Percentiles rank a stretch among this genome's conserved stretches.
Evolutionary conservation across 306 rosid genomes (phyloP).

Genomic region (Lotus japonicus): DNA sequence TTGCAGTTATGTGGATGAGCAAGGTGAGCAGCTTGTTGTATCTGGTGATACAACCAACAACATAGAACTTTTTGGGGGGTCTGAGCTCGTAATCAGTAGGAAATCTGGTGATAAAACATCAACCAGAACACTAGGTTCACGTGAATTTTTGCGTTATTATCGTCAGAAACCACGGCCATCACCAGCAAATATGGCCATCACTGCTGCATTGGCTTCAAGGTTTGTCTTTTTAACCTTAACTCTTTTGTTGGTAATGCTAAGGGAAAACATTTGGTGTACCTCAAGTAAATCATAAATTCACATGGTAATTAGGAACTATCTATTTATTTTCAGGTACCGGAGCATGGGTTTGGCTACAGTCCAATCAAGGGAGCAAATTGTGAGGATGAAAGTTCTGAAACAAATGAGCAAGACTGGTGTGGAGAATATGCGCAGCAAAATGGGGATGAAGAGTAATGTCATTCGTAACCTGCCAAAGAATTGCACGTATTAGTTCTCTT

Average conservation of each 20-base stretch:
- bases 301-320: not conserved
- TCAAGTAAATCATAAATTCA: not conserved
- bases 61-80: constrained; percentile 65
- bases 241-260: not conserved
- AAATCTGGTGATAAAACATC: constrained; percentile 40
- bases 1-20: constrained; percentile 62
- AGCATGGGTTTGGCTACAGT: constrained; percentile 94
- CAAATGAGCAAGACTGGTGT: constrained; percentile 73
- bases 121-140: constrained; percentile 75
- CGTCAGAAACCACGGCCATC: constrained; percentile 93
- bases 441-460: constrained; percentile 84
- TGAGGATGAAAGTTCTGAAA: constrained; percentile 89
- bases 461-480: constrained; percentile 91
- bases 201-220: constrained; percentile 88
- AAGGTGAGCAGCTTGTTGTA: constrained; percentile 69
- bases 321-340: constrained; percentile 54
- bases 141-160: constrained; percentile 89
- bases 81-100: constrained; percentile 72
- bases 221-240: constrained; percentile 20
- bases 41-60: constrained; percentile 44
- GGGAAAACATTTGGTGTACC: not conserved
- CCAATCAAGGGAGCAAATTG: constrained; percentile 66
- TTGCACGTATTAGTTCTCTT: constrained; percentile 43
- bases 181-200: constrained; percentile 41
- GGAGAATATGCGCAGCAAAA: constrained; percentile 77